Percentiles rank a stretch among this genome's conserved stretches.
These are phyloP conservation scores for Malania oleifera DNA, from an alignment of 164 flowering plant species.

Conservation along the genomic window DNA sequence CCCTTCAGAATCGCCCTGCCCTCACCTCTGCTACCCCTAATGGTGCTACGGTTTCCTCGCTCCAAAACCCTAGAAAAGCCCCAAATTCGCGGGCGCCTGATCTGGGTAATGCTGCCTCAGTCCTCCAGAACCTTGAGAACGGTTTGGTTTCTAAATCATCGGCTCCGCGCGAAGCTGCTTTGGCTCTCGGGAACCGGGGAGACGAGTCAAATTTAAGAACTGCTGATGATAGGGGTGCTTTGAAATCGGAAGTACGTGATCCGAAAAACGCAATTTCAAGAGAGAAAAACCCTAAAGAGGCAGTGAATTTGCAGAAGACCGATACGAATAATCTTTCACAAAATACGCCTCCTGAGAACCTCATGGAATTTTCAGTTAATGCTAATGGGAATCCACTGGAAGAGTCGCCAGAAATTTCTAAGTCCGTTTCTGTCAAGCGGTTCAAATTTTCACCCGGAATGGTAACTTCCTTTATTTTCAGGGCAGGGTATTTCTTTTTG, in stretches of 20 bases:
- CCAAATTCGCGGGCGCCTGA: not conserved
- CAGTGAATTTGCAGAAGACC: not conserved
- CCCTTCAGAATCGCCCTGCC: not conserved
- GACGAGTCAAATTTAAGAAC: too few species aligned
- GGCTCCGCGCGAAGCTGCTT: not conserved
- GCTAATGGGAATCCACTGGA: slow-evolving; percentile 26
- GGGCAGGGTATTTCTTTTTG: not conserved
- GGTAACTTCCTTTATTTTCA: slow-evolving; percentile 31
- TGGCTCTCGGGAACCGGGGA: too few species aligned
- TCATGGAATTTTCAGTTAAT: slow-evolving; percentile 5
- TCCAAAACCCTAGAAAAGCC: not conserved
- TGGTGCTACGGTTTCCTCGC: not conserved
- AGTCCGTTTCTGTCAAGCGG: slow-evolving; percentile 47
- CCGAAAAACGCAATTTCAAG: not conserved
- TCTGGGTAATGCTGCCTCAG: not conserved
- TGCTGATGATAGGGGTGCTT: too few species aligned
- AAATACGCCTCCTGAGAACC: slow-evolving; percentile 27
- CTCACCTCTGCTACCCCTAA: not conserved
- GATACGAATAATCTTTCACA: slow-evolving; percentile 15
- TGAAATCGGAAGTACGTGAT: not conserved
- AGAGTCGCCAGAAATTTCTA: slow-evolving; percentile 51
- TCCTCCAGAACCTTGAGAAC: not conserved
- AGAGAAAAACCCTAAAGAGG: not conserved
- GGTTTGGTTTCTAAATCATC: too few species aligned
- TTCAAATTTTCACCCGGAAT: slow-evolving; percentile 92